A percentile compares a stretch with the other conserved stretches of the same genome.
Conservation (phyloP, 2,329 filamentous ascomycete species). For the Stemphylium lycopersici region DNA sequence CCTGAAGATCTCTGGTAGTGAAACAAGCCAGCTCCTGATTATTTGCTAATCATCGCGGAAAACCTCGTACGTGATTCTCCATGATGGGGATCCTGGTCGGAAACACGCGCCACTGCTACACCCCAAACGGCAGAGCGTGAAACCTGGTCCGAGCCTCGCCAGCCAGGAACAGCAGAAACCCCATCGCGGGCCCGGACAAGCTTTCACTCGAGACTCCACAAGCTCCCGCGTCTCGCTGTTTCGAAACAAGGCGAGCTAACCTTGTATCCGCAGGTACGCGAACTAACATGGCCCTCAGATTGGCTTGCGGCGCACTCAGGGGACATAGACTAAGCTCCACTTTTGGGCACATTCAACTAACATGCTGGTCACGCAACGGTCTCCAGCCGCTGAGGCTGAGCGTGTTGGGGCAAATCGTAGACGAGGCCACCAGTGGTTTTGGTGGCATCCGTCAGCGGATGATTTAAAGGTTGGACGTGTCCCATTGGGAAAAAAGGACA, state of each 20-base stretch:
- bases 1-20: conserved; percentile 8
- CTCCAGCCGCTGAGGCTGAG: conserved; percentile 27
- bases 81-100: conserved; percentile 12
- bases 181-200: conserved; percentile 15
- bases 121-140: conserved; percentile 27
- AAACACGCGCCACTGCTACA: conserved; percentile 30
- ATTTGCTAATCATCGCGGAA: conserved; percentile 9
- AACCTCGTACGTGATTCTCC: conserved; percentile 8
- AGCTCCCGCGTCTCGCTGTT: conserved; percentile 31
- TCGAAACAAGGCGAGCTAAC: conserved; percentile 31
- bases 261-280: conserved; percentile 14
- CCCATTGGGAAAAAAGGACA: conserved; percentile 26
- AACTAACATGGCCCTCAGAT: conserved; percentile 25
- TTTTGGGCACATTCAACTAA: conserved; percentile 10
- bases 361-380: conserved; percentile 33
- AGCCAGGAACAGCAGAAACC: conserved; percentile 29
- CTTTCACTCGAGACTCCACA: conserved; percentile 19
- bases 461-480: conserved; percentile 29
- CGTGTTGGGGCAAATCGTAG: conserved; percentile 24
- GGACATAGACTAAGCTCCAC: conserved; percentile 23
- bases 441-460: conserved; percentile 13
- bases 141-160: conserved; percentile 23
- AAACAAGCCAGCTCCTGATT: conserved; percentile 16
- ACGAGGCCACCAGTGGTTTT: conserved; percentile 19
- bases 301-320: conserved; percentile 30